Conservation (phyloP, 768 basidiomycete species). For the Russula sp. region DNA sequence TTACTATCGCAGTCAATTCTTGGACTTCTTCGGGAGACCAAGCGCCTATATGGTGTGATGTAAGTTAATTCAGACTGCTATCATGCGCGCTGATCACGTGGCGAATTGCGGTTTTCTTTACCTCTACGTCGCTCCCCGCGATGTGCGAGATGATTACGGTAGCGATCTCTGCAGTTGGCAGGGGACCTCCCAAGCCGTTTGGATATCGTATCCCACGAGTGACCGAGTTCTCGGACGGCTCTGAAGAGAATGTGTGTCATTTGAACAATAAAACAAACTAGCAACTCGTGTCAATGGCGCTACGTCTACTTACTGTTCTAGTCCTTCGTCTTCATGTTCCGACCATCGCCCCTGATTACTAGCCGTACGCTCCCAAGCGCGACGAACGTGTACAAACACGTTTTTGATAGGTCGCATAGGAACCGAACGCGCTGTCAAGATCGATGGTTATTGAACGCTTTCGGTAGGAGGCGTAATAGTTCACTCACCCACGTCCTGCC, state of each 20-base stretch:
- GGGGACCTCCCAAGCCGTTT: conserved; percentile 5
- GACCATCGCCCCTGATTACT: conserved; percentile 14
- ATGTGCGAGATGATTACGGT: conserved; percentile 15
- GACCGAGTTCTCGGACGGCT: conserved; percentile 14
- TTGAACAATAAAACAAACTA: not conserved
- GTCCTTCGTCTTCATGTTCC: conserved; percentile 2
- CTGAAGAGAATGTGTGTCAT: not conserved
- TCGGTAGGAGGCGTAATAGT: not conserved
- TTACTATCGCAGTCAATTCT: conserved; percentile 15
- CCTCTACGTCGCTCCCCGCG: not conserved
- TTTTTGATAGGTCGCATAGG: conserved; percentile 18
- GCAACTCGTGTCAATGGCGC: not conserved
- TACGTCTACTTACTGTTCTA: conserved; percentile 7
- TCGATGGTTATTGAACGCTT: not conserved
- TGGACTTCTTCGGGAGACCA: conserved; percentile 11
- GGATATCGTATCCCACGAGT: conserved; percentile 12
- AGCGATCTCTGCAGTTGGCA: conserved; percentile 16
- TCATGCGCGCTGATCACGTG: not conserved
- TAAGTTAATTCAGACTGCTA: not conserved
- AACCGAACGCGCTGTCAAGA: conserved; percentile 14
- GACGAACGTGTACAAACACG: conserved; percentile 20
- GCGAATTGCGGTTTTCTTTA: not conserved
- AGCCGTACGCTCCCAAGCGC: conserved; percentile 13
- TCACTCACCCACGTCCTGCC: conserved; percentile 10
- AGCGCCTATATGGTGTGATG: not conserved